phyloP scores from a whole-genome alignment of 2,329 filamentous ascomycete species.

The Daldinia eschscholtzii region DNA sequence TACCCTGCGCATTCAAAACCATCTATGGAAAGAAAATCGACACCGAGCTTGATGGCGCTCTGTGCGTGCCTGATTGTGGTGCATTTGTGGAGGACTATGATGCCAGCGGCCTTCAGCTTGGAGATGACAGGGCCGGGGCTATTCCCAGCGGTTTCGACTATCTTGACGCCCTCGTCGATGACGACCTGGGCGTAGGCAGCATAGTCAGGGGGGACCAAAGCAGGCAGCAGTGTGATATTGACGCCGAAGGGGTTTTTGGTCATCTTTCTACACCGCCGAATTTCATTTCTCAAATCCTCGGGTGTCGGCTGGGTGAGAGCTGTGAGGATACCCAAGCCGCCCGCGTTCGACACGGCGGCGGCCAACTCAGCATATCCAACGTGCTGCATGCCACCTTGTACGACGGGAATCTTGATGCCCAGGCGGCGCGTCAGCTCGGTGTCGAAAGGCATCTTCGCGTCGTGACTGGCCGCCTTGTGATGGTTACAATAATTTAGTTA shows the following conservation, averaged over 20 bases:
- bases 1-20: conserved; percentile 94
- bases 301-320: conserved; percentile 93
- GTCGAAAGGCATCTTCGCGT: conserved; percentile 65
- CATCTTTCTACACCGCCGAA: conserved; percentile 84
- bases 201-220: conserved; percentile 92
- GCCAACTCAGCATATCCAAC: conserved; percentile 85
- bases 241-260: conserved; percentile 87
- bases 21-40: conserved; percentile 96
- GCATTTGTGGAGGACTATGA: conserved; percentile 94
- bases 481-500: neutral
- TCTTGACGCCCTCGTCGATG: conserved; percentile 90
- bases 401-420: conserved; percentile 75
- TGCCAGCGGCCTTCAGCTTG: conserved; percentile 83
- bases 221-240: conserved; percentile 93
- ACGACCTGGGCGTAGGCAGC: conserved; percentile 89
- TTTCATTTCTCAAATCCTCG: conserved; percentile 92
- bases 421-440: conserved; percentile 70
- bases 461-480: conserved; percentile 36
- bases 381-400: conserved; percentile 91
- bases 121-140: conserved; percentile 88
- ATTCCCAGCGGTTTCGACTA: conserved; percentile 95
- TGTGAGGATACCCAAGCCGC: conserved; percentile 84
- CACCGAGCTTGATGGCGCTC: conserved; percentile 91
- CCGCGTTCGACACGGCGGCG: conserved; percentile 82
- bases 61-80: conserved; percentile 95